Base-by-base conservation (phyloP, 306 rosid genomes). In the Mucuna pruriens region DNA sequence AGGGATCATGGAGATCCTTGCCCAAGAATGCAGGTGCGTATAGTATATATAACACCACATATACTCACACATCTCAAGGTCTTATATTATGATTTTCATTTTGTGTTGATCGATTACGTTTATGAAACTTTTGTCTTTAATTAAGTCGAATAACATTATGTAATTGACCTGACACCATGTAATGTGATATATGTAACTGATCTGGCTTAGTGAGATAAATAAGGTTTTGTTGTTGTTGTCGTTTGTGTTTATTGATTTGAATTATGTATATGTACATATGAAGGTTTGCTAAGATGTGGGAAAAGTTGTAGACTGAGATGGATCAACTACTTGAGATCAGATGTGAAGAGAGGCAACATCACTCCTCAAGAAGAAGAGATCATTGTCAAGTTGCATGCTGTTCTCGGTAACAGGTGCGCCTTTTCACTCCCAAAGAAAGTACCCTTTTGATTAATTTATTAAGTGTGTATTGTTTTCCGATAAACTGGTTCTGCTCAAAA, bases 301-400 rank as follows among this genome's bases (percentile, higher is more conserved):
- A 92, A 92, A 85, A 92, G 98, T 78, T 91, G 98, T 62, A 91
- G 98, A 85, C 85, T 94, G 70, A 91, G 98, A 78, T 94, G 98
- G 98, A 94, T 91, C 6, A 94, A 94, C 76, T 92, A 92, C 73
- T 83, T 94, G 81, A 87, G 98, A 80, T 85, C 88, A 45, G 94
- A 92, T 46, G 89, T 94, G 79, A 94, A 91, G 96, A 92, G 98
- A 86, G 97, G 98, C 12, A 94, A 91, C 86, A 88, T 94, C 72
- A 89, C 92, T 62, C 67, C 90, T 60, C 86, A 87, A n/a, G 98
- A 94, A 76, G 98, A 94, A 84, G 93, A 91, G 79, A 87, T 83
- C 85, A 94, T 94, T 84, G 92, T 94, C 55, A 92, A 94, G 81
- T 61, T 92, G 79, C 98, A 91, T 74, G 82, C 84, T 40, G 84